Percentiles rank a stretch among this genome's conserved stretches.
These are phyloP conservation scores for Vanrija sp. DNA, from an alignment of 1,284 basidiomycete genomes.

Conservation along the genomic window DNA sequence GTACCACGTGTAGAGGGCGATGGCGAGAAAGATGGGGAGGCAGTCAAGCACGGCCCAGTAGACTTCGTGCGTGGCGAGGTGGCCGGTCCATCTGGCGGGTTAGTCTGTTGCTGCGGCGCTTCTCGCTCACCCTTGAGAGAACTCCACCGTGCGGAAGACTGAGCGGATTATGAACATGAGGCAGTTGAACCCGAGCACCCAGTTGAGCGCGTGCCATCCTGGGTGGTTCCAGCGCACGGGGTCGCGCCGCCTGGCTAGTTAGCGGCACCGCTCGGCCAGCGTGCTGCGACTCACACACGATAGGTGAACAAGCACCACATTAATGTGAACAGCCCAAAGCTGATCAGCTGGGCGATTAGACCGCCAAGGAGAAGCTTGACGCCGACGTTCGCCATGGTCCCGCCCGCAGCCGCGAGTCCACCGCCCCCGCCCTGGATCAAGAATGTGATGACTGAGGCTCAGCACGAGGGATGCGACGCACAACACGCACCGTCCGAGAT, in stretches of 20 bases:
- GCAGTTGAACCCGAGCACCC: slow-evolving; percentile 57
- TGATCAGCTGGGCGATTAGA: slow-evolving; percentile 59
- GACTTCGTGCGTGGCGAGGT: slow-evolving; percentile 58
- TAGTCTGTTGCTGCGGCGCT: not conserved
- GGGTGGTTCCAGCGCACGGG: not conserved
- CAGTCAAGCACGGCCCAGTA: slow-evolving; percentile 66
- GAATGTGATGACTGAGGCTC: slow-evolving; percentile 52
- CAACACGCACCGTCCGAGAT: slow-evolving; percentile 53
- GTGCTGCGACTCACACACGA: slow-evolving; percentile 48
- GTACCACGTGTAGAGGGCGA: slow-evolving; percentile 41
- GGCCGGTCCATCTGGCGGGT: slow-evolving; percentile 51
- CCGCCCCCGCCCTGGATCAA: slow-evolving; percentile 56
- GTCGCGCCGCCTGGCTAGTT: not conserved
- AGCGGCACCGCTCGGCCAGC: not conserved
- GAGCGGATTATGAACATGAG: slow-evolving; percentile 55
- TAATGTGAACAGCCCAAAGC: slow-evolving; percentile 59
- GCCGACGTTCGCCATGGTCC: slow-evolving; percentile 40
- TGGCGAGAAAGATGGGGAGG: slow-evolving; percentile 55
- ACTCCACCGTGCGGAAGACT: slow-evolving; percentile 61
- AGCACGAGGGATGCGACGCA: not conserved
- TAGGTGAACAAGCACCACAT: slow-evolving; percentile 60
- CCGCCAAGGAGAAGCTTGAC: slow-evolving; percentile 59
- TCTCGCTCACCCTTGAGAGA: slow-evolving; percentile 54
- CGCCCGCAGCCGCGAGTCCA: slow-evolving; percentile 36
- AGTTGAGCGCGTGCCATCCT: slow-evolving; percentile 60